Evolutionary conservation across 352 stramenopile species (phyloP), one percentile per base, ranked within the genome.

Genomic region (Halophytophthora batemanensis): DNA sequence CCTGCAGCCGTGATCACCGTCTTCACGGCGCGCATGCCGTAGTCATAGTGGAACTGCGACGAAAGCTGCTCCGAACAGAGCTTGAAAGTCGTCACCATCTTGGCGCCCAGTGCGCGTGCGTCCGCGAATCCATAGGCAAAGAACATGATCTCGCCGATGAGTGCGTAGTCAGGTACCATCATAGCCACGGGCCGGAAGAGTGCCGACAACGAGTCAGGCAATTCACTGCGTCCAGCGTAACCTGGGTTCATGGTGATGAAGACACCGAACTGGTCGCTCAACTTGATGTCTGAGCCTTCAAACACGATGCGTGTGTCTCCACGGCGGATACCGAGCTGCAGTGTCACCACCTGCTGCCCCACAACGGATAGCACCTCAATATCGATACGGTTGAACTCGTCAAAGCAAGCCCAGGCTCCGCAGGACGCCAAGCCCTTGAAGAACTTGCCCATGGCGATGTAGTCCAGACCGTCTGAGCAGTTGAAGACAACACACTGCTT

Each of bases 401-500:
- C 83, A 50, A 95, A 95, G 49, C 86, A 95, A 1, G 86, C 84
- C 82, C 94, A 98, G 0, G 93, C 93, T 25, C 94, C 94, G 56
- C 89, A 98, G 0, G 86, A 95, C 18, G 93, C 94, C 10, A 98
- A 64, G 0, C 93, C 93, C 50, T 97, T 97, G 53, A 97, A 97
- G 53, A 97, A 97, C 52, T 98, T 98, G 11, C 85, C 91, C 91
- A 98, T 98, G 7, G 90, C 91, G 14, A 97, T 93, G 60, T 97
- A 98, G 61, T 98, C 91, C 6, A 98, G 66, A 43, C 90, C 90
- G 54, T 97, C 90, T 0, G 87, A 96, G 53, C 90, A 97, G 52
- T 97, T 94, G 51, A 94, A 98, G 28, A 98, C 94, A 33, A 98
- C 93, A 59, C 93, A 98, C 59, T 98, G 93, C 48, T 97, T 98